Evolutionary conservation across 176 grass and related monocot genomes (phyloP), one percentile per base, ranked within the genome.

Genomic region (Urochloa ruziziensis): DNA sequence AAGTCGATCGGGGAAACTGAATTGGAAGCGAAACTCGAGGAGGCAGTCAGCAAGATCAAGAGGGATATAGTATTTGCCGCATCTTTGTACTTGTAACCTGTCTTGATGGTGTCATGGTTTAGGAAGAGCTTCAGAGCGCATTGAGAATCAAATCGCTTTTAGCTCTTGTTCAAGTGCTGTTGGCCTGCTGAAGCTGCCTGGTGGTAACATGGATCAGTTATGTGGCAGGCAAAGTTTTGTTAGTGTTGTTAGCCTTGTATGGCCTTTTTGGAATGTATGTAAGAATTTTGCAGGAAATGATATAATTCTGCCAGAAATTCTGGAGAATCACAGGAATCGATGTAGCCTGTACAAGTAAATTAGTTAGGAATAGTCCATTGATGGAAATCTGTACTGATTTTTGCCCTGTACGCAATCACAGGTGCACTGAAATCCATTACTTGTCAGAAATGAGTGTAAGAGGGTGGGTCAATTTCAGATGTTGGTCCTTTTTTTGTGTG

Each of bases 1-100:
- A 90, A 91, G 51, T 93, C 96, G 0, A 90, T 95, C n/a, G 93
- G 96, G 10, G 96, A 95, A 83, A 86, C 76, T 0, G 75, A 95
- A 69, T 62, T 98, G 5, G 93, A 98, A 86, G 80, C 84, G 14
- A 98, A 98, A 75, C 89, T 98, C n/a, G 96, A 98, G 66, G 93
- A 94, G 63, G 89, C 89, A 6, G 89, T 91, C 28, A 70, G 58
- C 24, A 94, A 94, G 86, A 94, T 94, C 80, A 94, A 91, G 83
- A 84, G 89, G 48, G 92, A 94, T 36, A 94, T 94, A 33, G 82
- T 94, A 46, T 94, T 94, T 3, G 92, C 92, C 0, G 86, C 92
- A 43, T 94, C 92, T 3, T 69, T 94, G 40, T 94, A 94, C 82
- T 51, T 94, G 83, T 94, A 88, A 61, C 37, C 30, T 59, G 19